Evolutionary conservation across 2,329 filamentous ascomycete species (phyloP), one percentile per base, ranked within the genome.

Genomic region (Dactylellina parvicollis): DNA sequence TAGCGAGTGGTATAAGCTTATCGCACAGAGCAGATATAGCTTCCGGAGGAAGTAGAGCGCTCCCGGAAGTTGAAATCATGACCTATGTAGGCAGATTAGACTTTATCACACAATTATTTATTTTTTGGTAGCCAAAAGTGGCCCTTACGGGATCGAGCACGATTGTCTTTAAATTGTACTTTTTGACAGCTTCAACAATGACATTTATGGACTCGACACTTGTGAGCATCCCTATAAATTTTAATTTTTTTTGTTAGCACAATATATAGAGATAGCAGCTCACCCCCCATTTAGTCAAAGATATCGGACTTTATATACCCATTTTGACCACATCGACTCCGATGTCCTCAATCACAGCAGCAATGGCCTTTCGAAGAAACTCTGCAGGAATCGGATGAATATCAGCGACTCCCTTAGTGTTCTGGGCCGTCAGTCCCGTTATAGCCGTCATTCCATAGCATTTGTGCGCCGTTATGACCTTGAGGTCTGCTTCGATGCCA

Each of bases 391-490:
- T 87, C 64, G 90, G 83, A 79, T 96, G 92, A 56, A 98, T 92
- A 75, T 86, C 92, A 74, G 88, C 84, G 12, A 98, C 92, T 3
- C 92, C 92, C 59, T 86, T 85, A 0, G 95, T 99, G 81, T 98
- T 96, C 79, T 98, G 95, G 14, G 92, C 93, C n/a, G 95, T 99
- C 79, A 99, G 83, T 18, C 94, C 94, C 12, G 94, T 96, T 8
- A 94, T 97, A 20, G 93, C 92, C 55, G 94, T 97, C 88, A 97
- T 96, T 71, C 92, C 92, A 84, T 98, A 98, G 82, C 91, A 95
- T 71, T 90, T 89, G 86, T 98, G 92, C 16, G 91, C 92, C 46
- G 92, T 90, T 73, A 96, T 90, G 74, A 96, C 92, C 80, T 96
- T 96, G 79, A 98, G 93, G 80, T 98, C 94, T 38, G 94, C 95